A percentile compares a stretch with the other conserved stretches of the same genome.
phyloP scores from a whole-genome alignment of 2,329 filamentous ascomycete genomes.

The Microcyclospora pomicola region DNA sequence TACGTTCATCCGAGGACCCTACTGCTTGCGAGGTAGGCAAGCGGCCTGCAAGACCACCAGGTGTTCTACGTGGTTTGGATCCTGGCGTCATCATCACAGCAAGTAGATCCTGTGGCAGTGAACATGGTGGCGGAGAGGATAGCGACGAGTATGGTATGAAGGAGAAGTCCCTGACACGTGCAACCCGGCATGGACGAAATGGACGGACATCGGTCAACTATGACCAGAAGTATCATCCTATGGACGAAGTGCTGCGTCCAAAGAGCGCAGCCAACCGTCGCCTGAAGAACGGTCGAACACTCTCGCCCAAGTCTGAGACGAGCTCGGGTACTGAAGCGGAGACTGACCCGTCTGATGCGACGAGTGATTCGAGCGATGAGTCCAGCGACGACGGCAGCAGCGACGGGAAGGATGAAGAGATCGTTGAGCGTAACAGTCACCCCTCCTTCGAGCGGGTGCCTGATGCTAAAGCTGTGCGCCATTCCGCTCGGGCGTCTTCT shows the following conservation, averaged over 20 bases:
- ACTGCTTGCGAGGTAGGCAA: background rate
- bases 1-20: too few relatives aligned
- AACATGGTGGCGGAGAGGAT: background rate
- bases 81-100: background rate
- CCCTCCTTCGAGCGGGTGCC: conserved; percentile 3
- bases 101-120: background rate
- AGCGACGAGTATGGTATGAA: background rate
- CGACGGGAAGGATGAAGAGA: background rate
- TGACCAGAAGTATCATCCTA: conserved; percentile 9
- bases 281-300: background rate
- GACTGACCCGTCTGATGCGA: background rate
- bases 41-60: background rate
- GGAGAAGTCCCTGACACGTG: background rate
- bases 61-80: background rate
- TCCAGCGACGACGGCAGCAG: background rate
- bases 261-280: conserved; percentile 4
- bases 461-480: conserved; percentile 12
- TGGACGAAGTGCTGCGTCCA: conserved; percentile 8
- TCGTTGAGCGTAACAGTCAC: background rate
- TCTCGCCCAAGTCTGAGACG: too few relatives aligned
- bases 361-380: conserved; percentile 2
- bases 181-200: conserved; percentile 2
- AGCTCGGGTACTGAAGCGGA: too few relatives aligned
- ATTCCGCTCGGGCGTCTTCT: conserved; percentile 10
- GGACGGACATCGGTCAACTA: conserved; percentile 3